Conservation (phyloP, 805 yeast species). For the Candida peoriensis region DNA sequence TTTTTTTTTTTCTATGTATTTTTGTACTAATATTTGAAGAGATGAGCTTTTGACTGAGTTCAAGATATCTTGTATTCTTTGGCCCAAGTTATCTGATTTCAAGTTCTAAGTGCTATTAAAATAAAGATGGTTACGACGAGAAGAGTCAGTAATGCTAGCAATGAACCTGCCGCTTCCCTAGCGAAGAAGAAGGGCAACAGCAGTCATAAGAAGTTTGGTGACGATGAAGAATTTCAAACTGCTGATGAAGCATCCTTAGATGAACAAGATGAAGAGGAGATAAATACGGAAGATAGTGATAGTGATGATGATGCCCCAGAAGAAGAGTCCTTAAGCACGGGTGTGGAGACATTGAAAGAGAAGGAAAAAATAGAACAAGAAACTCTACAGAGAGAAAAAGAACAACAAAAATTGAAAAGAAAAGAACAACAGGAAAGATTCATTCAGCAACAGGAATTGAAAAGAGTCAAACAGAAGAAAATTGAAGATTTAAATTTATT, state of each 20-base stretch:
- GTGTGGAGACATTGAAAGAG: conserved; percentile 14
- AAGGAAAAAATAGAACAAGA: conserved; percentile 24
- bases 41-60: no score
- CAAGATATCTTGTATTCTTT: no score
- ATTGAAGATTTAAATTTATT: conserved; percentile 16
- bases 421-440: conserved; percentile 20
- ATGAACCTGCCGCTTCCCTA: background rate
- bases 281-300: conserved; percentile 20
- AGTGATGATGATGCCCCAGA: conserved; percentile 46
- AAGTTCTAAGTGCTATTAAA: no score
- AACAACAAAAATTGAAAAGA: conserved; percentile 25
- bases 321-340: conserved; percentile 34
- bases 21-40: no score
- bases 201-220: conserved; percentile 16
- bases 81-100: no score
- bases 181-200: background rate
- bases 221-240: conserved; percentile 12
- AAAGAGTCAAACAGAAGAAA: conserved; percentile 16
- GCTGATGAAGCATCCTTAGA: conserved; percentile 16
- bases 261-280: conserved; percentile 6
- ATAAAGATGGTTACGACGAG: conserved; percentile 1
- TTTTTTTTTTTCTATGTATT: conserved; percentile 5
- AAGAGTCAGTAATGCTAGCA: background rate
- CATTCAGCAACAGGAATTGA: conserved; percentile 20
- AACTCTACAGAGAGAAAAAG: conserved; percentile 21